Percentiles rank a stretch among this genome's conserved stretches.
phyloP scores from a whole-genome alignment of 2,329 filamentous ascomycete species.

The Curvularia eragrostidis region DNA sequence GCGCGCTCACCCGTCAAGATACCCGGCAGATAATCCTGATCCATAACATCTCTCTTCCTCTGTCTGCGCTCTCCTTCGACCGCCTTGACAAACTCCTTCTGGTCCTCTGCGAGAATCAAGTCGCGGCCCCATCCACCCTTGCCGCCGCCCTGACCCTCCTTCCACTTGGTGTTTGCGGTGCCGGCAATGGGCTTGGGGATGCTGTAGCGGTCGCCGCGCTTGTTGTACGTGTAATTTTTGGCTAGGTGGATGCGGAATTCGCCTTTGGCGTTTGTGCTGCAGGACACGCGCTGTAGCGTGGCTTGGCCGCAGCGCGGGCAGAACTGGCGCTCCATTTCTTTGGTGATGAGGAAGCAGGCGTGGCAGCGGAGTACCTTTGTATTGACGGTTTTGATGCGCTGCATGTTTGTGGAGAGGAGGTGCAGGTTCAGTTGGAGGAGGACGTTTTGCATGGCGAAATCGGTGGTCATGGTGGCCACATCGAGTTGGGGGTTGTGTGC shows the following conservation, averaged over 20 bases:
- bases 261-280: conserved; percentile 80
- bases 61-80: conserved; percentile 68
- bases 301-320: conserved; percentile 89
- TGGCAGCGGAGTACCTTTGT: conserved; percentile 93
- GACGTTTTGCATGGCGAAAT: conserved; percentile 98
- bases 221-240: conserved; percentile 96
- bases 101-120: conserved; percentile 89
- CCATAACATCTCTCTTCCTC: conserved; percentile 85
- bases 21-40: conserved; percentile 87
- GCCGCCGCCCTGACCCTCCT: conserved; percentile 69
- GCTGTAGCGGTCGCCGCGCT: conserved; percentile 87
- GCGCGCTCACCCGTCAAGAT: conserved; percentile 82
- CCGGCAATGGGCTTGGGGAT: conserved; percentile 90
- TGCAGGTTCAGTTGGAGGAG: conserved; percentile 93
- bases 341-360: conserved; percentile 75
- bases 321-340: conserved; percentile 88
- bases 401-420: conserved; percentile 78
- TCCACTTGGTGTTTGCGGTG: conserved; percentile 76
- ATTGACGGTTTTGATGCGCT: conserved; percentile 82
- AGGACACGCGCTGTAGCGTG: conserved; percentile 82
- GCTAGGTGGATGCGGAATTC: conserved; percentile 87
- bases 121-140: conserved; percentile 86
- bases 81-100: conserved; percentile 84
- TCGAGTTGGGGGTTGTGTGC: conserved; percentile 69
- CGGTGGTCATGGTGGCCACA: conserved; percentile 89